Conservation (phyloP, 192 early-diverging fungal genomes). For the Coemansia sp. region DNA sequence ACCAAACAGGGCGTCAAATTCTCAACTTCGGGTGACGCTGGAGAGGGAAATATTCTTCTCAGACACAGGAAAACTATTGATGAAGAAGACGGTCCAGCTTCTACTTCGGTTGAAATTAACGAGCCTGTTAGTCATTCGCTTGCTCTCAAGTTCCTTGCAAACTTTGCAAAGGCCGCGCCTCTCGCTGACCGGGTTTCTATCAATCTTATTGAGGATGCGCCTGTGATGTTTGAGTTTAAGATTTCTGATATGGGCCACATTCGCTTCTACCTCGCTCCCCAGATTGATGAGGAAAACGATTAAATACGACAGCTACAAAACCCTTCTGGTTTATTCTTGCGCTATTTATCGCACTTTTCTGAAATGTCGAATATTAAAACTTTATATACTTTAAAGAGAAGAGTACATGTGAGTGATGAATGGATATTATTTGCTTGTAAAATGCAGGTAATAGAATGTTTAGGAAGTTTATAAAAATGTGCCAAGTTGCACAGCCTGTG, state of each 20-base stretch:
- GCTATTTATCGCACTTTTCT: background rate
- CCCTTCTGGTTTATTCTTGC: background rate
- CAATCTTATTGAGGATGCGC: slow-evolving; percentile 81
- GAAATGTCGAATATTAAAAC: background rate
- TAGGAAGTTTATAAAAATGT: background rate
- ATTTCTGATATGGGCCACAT: slow-evolving; percentile 87
- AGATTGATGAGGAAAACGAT: slow-evolving; percentile 69
- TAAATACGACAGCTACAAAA: slow-evolving; percentile 3
- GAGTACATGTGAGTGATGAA: too few relatives aligned
- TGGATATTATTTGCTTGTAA: background rate
- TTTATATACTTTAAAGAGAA: too few relatives aligned
- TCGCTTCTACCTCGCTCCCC: slow-evolving; percentile 88
- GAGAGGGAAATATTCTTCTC: slow-evolving; percentile 77
- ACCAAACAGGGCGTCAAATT: slow-evolving; percentile 96
- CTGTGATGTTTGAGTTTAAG: slow-evolving; percentile 92
- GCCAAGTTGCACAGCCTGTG: background rate
- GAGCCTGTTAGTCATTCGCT: slow-evolving; percentile 82
- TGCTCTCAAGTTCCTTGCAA: slow-evolving; percentile 89
- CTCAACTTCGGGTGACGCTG: slow-evolving; percentile 81
- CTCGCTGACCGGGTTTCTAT: slow-evolving; percentile 75
- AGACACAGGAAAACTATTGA: slow-evolving; percentile 76
- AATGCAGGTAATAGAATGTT: background rate
- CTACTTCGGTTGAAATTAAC: slow-evolving; percentile 73
- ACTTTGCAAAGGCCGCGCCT: slow-evolving; percentile 95
- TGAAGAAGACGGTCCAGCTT: slow-evolving; percentile 57